Evolutionary conservation across 345 rosid species (phyloP).

Genomic region (Hevea brasiliensis): DNA sequence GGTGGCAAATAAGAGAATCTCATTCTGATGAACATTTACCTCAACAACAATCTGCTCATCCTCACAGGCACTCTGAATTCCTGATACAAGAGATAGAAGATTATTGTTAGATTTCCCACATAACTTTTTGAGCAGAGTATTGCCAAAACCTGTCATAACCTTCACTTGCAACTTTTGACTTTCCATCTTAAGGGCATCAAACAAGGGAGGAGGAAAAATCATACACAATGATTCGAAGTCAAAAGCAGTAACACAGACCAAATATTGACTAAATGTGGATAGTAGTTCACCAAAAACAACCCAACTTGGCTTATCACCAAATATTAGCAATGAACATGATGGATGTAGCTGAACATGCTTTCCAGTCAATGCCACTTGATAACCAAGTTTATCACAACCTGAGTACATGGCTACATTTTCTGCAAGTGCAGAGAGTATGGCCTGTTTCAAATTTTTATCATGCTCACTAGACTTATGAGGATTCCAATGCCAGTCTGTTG

Average conservation of each 20-base stretch:
- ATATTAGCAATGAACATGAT: conserved; percentile 68
- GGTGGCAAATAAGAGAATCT: conserved; percentile 57
- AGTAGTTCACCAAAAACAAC: conserved; percentile 81
- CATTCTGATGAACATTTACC: conserved; percentile 59
- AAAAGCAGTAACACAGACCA: conserved; percentile 84
- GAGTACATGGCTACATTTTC: conserved; percentile 83
- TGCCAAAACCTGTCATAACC: conserved; percentile 57
- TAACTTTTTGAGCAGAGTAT: conserved; percentile 53
- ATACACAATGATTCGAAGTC: conserved; percentile 61
- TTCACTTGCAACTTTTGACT: conserved; percentile 48
- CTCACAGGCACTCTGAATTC: conserved; percentile 43
- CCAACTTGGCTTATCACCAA: conserved; percentile 75
- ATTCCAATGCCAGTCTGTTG: conserved; percentile 65
- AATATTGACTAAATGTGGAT: conserved; percentile 49
- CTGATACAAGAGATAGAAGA: conserved; percentile 54
- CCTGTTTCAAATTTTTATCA: conserved; percentile 52
- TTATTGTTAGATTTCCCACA: conserved; percentile 62
- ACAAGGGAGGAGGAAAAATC: conserved; percentile 61
- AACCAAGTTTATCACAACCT: conserved; percentile 77
- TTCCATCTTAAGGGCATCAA: conserved; percentile 56
- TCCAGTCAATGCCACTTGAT: conserved; percentile 71
- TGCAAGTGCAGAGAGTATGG: conserved; percentile 64
- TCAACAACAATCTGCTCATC: conserved; percentile 60
- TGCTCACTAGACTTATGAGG: conserved; percentile 41
- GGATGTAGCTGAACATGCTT: conserved; percentile 76